Evolutionary conservation across 805 yeast genomes (phyloP), one percentile per base, ranked within the genome.

Genomic region (Saccharomyces mikatae): DNA sequence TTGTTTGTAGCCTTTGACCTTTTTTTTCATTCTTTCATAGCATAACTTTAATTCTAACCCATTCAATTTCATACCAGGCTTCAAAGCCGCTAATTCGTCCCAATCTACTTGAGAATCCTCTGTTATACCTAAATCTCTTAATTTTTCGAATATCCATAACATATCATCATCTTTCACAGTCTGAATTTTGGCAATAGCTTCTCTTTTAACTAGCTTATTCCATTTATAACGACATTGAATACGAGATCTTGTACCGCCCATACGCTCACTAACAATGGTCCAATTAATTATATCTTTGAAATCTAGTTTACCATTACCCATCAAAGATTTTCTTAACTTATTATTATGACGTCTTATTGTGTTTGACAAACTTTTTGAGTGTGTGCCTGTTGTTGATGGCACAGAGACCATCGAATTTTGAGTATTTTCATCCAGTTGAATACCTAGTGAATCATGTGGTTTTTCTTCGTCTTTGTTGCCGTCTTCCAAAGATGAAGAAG

Each of bases 221-320:
- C 96, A 90, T 66, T 90, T 90, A 70, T 90, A 90, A 52, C 97
- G 78, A 67, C 96, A 90, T 70, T 90, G 97, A 59, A 90, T 89
- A 56, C 97, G 75, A 1, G 95, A 86, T 54, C 97, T 77, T 1
- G 80, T 74, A 1, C 96, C 96, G 29, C 86, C 84, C 94, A 90
- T 87, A 51, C 78, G 72, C 64, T 90, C 96, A 62, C 90, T 82
- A 2, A 90, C 90, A 6, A 80, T 72, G 0, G 96, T 88, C 97
- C 97, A 90, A 67, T 90, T 90, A 54, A 89, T 81, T 2, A 74
- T 66, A 0, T 77, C 73, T 41, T 67, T 46, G 50, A 64, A 17
- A 52, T 60, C 52, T 28, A 55, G 32, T 47, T 52, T 49, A 46
- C 60, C 50, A 51, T 57, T 53, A 30, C 49, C 17, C 31, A 52